Percentiles rank a stretch among this genome's conserved stretches.
Conservation (phyloP, 257 asterid genomes). For the Nicotiana sylvestris region DNA sequence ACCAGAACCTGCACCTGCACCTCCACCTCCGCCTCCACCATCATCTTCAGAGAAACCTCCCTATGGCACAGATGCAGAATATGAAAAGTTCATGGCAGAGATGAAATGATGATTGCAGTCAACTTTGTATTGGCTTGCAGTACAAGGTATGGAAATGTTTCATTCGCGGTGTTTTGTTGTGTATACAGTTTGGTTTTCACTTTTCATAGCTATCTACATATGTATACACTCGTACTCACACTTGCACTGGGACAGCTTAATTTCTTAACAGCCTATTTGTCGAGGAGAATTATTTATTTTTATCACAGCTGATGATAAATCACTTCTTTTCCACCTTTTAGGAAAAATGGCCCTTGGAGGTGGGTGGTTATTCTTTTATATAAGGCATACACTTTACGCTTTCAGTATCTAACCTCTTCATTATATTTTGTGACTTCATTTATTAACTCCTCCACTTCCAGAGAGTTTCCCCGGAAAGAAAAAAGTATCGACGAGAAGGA, state of each 20-base stretch:
- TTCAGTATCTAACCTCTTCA: not conserved
- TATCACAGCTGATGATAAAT: not conserved
- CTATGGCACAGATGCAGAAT: constrained; percentile 60
- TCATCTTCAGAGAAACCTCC: constrained; percentile 54
- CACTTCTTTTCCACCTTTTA: not conserved
- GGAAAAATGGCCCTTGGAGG: not conserved
- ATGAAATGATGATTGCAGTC: constrained; percentile 47
- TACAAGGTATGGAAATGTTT: constrained; percentile 16
- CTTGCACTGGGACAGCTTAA: not conserved
- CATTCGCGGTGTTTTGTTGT: not conserved
- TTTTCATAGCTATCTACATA: not conserved
- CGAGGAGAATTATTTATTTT: not conserved
- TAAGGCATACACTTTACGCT: not conserved
- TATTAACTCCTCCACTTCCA: not conserved
- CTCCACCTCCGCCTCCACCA: constrained; percentile 30
- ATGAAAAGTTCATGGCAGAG: constrained; percentile 97
- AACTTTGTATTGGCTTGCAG: constrained; percentile 5
- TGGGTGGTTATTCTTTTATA: not conserved
- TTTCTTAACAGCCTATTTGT: not conserved
- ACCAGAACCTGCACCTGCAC: constrained; percentile 45
- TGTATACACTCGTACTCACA: not conserved
- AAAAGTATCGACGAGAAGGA: not conserved
- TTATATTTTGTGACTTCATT: not conserved
- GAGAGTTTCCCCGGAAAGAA: not conserved
- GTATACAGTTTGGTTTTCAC: not conserved